phyloP scores from a whole-genome alignment of 2,329 filamentous ascomycete species.

The Beauveria caledonica region DNA sequence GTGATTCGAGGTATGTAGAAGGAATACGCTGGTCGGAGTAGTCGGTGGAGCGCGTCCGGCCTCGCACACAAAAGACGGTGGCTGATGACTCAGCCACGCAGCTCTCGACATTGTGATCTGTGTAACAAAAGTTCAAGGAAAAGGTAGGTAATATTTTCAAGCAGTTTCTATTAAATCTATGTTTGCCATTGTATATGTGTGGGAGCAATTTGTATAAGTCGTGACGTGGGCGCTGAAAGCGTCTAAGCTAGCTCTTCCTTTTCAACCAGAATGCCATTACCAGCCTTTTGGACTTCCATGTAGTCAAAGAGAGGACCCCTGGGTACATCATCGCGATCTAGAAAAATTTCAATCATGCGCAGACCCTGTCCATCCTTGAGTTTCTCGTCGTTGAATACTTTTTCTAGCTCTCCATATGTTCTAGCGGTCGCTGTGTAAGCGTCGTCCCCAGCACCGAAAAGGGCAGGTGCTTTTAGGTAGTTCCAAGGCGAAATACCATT shows the following conservation, averaged over 20 bases:
- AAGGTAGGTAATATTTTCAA: not conserved
- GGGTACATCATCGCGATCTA: conserved; percentile 25
- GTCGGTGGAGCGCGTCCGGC: not conserved
- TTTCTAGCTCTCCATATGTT: conserved; percentile 38
- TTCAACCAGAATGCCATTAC: conserved; percentile 5
- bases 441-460: conserved; percentile 38
- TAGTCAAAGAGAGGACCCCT: conserved; percentile 16
- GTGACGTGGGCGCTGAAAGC: not conserved
- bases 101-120: too few species aligned
- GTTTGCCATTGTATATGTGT: not conserved
- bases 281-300: conserved; percentile 14
- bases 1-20: not conserved
- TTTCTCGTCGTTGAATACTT: conserved; percentile 20
- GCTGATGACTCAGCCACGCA: not conserved
- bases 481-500: conserved; percentile 48
- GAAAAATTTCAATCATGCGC: conserved; percentile 25
- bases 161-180: not conserved
- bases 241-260: conserved; percentile 1
- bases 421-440: conserved; percentile 30
- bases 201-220: not conserved
- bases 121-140: too few species aligned
- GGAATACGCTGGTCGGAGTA: conserved; percentile 1
- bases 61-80: not conserved
- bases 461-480: conserved; percentile 38
- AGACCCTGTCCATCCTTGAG: conserved; percentile 18